Evolutionary conservation across 495 filamentous ascomycete species (phyloP).

Genomic region (Penicillium malachiteum): DNA sequence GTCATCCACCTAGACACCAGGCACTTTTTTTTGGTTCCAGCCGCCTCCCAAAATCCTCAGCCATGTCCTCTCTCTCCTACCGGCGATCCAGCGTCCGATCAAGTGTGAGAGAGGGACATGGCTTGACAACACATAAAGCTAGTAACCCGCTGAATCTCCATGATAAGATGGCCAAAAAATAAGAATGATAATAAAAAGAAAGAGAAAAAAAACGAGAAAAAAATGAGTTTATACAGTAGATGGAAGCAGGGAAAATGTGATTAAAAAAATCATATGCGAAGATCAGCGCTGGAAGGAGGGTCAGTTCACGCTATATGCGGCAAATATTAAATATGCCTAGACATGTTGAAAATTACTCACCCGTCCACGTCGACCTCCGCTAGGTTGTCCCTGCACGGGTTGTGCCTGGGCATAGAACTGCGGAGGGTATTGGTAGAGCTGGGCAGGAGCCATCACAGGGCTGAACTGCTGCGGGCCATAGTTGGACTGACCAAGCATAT

Average conservation of each 20-base stretch:
- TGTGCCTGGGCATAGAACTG: slow-evolving; percentile 50
- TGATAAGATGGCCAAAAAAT: slow-evolving; percentile 22
- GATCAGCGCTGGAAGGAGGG: slow-evolving; percentile 32
- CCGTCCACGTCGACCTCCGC: slow-evolving; percentile 51
- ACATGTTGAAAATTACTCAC: slow-evolving; percentile 28
- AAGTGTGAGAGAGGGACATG: slow-evolving; percentile 25
- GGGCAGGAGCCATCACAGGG: slow-evolving; percentile 44
- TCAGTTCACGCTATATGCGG: not conserved
- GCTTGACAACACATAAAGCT: slow-evolving; percentile 35
- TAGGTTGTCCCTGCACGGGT: slow-evolving; percentile 42
- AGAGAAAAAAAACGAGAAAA: slow-evolving; percentile 19
- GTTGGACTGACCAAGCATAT: slow-evolving; percentile 42
- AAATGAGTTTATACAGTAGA: slow-evolving; percentile 44
- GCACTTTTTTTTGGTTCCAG: slow-evolving; percentile 11
- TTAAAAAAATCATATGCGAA: slow-evolving; percentile 29
- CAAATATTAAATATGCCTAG: not conserved
- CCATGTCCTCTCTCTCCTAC: slow-evolving; percentile 22
- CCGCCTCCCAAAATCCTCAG: not conserved
- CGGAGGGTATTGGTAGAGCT: slow-evolving; percentile 55
- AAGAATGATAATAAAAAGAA: slow-evolving; percentile 7
- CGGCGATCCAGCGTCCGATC: slow-evolving; percentile 51
- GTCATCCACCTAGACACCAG: slow-evolving; percentile 5
- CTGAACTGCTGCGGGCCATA: slow-evolving; percentile 49
- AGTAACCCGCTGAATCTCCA: slow-evolving; percentile 35
- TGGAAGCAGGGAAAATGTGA: slow-evolving; percentile 34